Evolutionary conservation across 2,329 filamentous ascomycete species (phyloP), one percentile per base, ranked within the genome.

Genomic region (Grosmannia huntii): DNA sequence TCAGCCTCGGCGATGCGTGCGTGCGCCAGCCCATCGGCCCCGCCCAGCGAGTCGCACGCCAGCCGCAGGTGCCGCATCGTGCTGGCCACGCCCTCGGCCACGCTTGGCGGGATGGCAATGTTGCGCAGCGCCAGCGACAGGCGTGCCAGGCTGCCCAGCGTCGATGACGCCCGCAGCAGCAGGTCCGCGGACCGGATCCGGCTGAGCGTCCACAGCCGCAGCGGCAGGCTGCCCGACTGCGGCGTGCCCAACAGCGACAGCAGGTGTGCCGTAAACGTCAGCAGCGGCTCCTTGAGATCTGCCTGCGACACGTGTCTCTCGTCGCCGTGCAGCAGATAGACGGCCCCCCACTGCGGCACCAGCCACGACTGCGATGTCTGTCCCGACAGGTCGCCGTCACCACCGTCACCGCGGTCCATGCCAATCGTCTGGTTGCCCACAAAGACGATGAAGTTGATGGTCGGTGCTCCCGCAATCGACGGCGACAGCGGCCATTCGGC

Each of bases 401-500:
- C n/a, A n/a, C n/a, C n/a, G n/a, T n/a, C n/a, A n/a, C n/a, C n/a
- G n/a, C n/a, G n/a, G n/a, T n/a, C 66, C 53, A 76, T 66, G 5
- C 71, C 75, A 61, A 90, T 90, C 11, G 85, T 90, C 60, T 87
- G 82, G 59, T 89, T 84, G 6, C 91, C 90, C 9, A 95, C 84
- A 67, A 94, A 99, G 31, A 97, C 79, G 59, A 97, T 85, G 68
- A 99, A 97, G 72, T 99, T 97, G 67, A 99, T 85, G 0, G 94
- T 99, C 1, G 94, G 94, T 0, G 92, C 92, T 21, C 83, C 84
- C 49, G 91, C 94, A 64, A 99, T 97, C 59, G 90, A 96, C 0
- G 92, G 92, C 62, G 88, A 95, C 3, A 99, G 73, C 0, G 94
- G 94, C 94, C 94, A 99, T 73, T 99, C 94, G 2, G 94, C 94